Evolutionary conservation across 306 rosid genomes (phyloP).

Genomic region (Glycine soja): DNA sequence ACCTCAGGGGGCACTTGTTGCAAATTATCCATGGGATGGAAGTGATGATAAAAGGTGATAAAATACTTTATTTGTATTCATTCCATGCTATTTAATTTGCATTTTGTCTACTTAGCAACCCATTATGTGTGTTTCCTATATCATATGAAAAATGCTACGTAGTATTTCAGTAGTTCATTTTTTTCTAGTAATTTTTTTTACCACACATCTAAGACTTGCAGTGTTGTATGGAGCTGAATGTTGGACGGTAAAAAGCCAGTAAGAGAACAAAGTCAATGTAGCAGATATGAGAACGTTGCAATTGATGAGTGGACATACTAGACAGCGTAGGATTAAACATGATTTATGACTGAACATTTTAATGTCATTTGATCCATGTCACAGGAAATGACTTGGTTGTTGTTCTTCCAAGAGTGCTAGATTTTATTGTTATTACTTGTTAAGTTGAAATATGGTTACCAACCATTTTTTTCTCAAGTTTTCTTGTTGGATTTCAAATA

Average conservation of each 20-base stretch:
- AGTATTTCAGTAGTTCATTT: background rate
- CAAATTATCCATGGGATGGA: constrained; percentile 99
- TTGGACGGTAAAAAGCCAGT: background rate
- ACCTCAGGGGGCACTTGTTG: constrained; percentile 93
- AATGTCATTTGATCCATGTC: background rate
- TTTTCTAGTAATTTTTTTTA: background rate
- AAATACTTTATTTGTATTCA: constrained; percentile 21
- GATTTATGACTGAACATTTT: background rate
- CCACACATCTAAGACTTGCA: background rate
- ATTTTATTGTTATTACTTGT: background rate
- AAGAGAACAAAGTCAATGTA: background rate
- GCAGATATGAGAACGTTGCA: background rate
- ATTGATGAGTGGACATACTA: background rate
- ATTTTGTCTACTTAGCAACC: background rate
- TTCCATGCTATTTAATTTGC: background rate
- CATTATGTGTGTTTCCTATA: too few species aligned
- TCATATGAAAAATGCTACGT: background rate
- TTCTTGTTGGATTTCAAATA: background rate
- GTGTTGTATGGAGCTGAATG: background rate
- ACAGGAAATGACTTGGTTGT: background rate
- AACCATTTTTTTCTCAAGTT: background rate
- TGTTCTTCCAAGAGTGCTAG: constrained; percentile 9
- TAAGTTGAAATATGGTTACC: constrained; percentile 14
- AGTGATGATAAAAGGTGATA: constrained; percentile 75
- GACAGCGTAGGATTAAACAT: background rate